Evolutionary conservation across 352 stramenopile species (phyloP), one percentile per base, ranked within the genome.

Genomic region (Globisporangium nagaii): DNA sequence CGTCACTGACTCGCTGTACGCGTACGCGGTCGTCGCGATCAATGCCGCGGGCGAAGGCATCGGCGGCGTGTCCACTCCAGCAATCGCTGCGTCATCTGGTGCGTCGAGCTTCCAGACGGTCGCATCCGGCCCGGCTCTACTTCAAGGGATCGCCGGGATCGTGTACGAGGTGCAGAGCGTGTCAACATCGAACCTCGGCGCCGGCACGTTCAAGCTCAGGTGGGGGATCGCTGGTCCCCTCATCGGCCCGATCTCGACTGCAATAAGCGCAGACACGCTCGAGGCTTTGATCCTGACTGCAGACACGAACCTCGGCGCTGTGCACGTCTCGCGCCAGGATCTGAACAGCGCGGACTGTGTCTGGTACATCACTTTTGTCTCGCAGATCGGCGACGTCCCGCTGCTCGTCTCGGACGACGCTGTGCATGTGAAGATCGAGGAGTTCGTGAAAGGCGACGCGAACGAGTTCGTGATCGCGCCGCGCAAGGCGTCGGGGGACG

Each of bases 391-490:
- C 11, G 89, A 97, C 58, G 71, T 84, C 6, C 73, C 85, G 35
- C 46, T 89, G 43, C 59, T 98, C 0, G 63, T 83, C 28, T 60
- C 62, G 1, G 75, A 74, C 27, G 68, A 84, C 52, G 48, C 70
- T 4, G 63, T 63, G n/a, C 67, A 65, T 37, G 73, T 76, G 27
- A 67, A 64, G 27, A 61, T 98, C 1, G 63, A 82, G 7, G 93
- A 98, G 64, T 97, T 97, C 47, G 73, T 98, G 44, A 90, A 97
- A 52, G 96, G 95, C 0, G 73, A 96, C 41, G 84, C 85, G 4
- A 99, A 99, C 56, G 73, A 98, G 60, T 98, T 99, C 53, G 88
- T 62, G 1, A 96, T 98, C 53, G 88, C 96, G 28, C 95, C 96
- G 37, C 95, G 95, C 28, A 98, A 97, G 57, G 85, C 88, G 3